These are phyloP conservation scores for Aspergillus sclerotioniger DNA, from an alignment of 495 filamentous ascomycete genomes.

Conservation along the genomic window DNA sequence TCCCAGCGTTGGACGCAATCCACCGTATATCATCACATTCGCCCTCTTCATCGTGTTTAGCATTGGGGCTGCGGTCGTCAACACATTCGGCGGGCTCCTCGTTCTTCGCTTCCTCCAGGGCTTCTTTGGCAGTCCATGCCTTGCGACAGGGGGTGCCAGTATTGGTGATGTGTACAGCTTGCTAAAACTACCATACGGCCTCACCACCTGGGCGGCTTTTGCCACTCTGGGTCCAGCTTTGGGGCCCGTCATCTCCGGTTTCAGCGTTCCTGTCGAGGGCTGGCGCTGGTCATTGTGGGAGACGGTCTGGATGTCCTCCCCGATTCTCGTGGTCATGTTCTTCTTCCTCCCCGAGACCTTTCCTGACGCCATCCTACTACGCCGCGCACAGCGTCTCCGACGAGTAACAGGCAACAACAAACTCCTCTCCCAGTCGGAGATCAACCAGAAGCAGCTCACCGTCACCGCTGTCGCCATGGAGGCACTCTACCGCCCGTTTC, in stretches of 20 bases:
- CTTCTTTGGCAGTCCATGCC: slow-evolving; percentile 50
- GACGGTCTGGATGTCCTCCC: slow-evolving; percentile 42
- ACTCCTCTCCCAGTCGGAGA: slow-evolving; percentile 43
- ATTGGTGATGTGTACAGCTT: slow-evolving; percentile 26
- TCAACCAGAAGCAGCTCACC: slow-evolving; percentile 34
- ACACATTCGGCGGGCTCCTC: slow-evolving; percentile 39
- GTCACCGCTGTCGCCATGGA: slow-evolving; percentile 50
- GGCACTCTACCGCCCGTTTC: slow-evolving; percentile 59
- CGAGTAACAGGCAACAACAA: slow-evolving; percentile 33
- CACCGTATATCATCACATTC: slow-evolving; percentile 46
- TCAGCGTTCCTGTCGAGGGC: slow-evolving; percentile 34
- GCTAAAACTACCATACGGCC: slow-evolving; percentile 8
- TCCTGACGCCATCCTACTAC: slow-evolving; percentile 46
- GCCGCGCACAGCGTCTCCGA: slow-evolving; percentile 38
- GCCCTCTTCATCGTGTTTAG: slow-evolving; percentile 44
- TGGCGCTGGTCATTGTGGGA: slow-evolving; percentile 49
- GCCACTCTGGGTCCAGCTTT: slow-evolving; percentile 37
- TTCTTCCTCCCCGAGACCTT: slow-evolving; percentile 53
- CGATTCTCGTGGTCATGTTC: slow-evolving; percentile 49
- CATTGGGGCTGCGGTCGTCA: slow-evolving; percentile 29
- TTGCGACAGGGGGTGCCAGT: slow-evolving; percentile 40
- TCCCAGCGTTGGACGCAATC: slow-evolving; percentile 44
- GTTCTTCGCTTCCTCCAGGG: slow-evolving; percentile 53
- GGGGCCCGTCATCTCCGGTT: slow-evolving; percentile 40
- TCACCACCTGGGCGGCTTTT: slow-evolving; percentile 29